These are phyloP conservation scores for Nemania serpens DNA, from an alignment of 2,329 filamentous ascomycete species.

Conservation along the genomic window DNA sequence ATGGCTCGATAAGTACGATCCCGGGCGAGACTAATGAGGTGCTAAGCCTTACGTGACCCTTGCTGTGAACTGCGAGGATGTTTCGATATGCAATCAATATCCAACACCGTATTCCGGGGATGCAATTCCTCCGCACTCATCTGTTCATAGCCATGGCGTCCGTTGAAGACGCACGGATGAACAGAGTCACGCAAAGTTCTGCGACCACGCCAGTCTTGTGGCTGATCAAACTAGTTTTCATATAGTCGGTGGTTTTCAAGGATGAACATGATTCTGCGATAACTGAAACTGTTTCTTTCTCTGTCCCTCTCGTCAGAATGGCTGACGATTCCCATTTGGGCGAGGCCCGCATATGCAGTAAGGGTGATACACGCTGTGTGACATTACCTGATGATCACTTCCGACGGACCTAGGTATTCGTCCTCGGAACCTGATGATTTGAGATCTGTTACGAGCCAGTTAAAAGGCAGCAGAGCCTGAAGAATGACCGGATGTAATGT, in stretches of 20 bases:
- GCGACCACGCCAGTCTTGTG: too few species aligned
- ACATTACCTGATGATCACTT: constrained; percentile 6
- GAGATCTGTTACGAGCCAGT: neutral
- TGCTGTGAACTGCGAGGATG: neutral
- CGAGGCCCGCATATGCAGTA: constrained; percentile 15
- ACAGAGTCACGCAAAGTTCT: too few species aligned
- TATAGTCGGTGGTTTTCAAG: too few species aligned
- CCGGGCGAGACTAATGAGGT: neutral
- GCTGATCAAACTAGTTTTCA: too few species aligned
- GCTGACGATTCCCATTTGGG: constrained; percentile 1
- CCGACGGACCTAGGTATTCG: neutral
- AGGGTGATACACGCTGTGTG: constrained; percentile 5
- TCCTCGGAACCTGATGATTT: neutral
- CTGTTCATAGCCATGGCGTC: neutral
- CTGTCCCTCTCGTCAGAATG: neutral
- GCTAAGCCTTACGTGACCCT: constrained; percentile 9
- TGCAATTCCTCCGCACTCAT: constrained; percentile 1
- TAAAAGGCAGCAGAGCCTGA: neutral
- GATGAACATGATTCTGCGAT: too few species aligned
- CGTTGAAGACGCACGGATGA: too few species aligned
- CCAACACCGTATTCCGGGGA: constrained; percentile 1
- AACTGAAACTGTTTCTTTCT: neutral
- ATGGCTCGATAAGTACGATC: neutral
- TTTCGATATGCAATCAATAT: neutral
- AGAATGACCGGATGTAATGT: neutral